These are phyloP conservation scores for Saccharomycopsis babjevae DNA, from an alignment of 805 yeast species.

Conservation along the genomic window DNA sequence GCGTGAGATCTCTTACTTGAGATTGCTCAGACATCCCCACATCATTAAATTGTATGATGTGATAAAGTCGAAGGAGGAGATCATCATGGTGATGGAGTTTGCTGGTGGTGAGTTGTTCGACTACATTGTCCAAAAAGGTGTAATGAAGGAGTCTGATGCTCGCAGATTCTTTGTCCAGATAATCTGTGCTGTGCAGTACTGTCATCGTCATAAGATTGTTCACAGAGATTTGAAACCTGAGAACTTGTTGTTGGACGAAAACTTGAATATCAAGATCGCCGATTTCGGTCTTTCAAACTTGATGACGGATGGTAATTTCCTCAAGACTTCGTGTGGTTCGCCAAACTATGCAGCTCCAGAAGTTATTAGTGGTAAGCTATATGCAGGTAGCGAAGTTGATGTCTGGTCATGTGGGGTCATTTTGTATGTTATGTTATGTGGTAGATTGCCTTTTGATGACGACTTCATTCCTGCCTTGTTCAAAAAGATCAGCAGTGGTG, in stretches of 20 bases:
- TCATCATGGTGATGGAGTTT: conserved; percentile 93
- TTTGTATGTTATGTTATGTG: conserved; percentile 90
- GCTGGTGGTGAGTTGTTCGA: conserved; percentile 96
- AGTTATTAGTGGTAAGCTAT: conserved; percentile 85
- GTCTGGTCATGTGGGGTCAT: conserved; percentile 98
- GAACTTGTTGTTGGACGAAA: conserved; percentile 78
- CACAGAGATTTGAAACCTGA: conserved; percentile 97
- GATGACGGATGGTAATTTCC: conserved; percentile 94
- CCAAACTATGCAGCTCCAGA: conserved; percentile 98
- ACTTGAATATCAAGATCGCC: conserved; percentile 87
- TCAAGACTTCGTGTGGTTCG: conserved; percentile 91
- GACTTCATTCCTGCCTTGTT: conserved; percentile 91
- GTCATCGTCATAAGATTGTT: conserved; percentile 93
- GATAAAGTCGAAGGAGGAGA: conserved; percentile 88
- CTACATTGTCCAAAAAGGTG: conserved; percentile 87
- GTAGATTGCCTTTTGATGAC: conserved; percentile 91
- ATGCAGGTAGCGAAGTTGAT: conserved; percentile 97
- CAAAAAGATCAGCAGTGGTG: conserved; percentile 88
- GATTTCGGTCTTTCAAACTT: conserved; percentile 74
- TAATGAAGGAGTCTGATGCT: conserved; percentile 87
- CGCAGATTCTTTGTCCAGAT: conserved; percentile 92
- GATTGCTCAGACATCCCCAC: conserved; percentile 89
- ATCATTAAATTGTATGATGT: conserved; percentile 93
- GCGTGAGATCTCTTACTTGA: conserved; percentile 82
- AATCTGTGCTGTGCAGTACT: conserved; percentile 91